These are phyloP conservation scores for Colletotrichum neosansevieriae DNA, from an alignment of 2,329 filamentous ascomycete species.

Conservation along the genomic window DNA sequence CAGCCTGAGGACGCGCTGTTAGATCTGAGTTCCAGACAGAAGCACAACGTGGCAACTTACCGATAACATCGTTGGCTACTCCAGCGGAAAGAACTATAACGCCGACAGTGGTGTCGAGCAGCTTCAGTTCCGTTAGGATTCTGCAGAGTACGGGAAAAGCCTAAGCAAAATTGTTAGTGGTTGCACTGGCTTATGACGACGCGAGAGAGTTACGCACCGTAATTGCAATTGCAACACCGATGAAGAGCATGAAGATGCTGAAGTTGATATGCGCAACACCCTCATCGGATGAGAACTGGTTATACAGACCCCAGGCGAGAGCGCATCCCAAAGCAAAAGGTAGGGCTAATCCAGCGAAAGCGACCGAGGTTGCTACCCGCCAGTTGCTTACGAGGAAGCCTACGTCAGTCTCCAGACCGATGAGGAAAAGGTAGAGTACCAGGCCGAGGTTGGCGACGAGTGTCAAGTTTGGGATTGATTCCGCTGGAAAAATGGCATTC, in stretches of 20 bases:
- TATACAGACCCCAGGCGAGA: constrained; percentile 84
- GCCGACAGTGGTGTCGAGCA: constrained; percentile 85
- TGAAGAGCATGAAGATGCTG: constrained; percentile 75
- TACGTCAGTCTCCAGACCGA: constrained; percentile 88
- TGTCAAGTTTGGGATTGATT: constrained; percentile 79
- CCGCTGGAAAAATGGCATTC: constrained; percentile 79
- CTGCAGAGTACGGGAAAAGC: constrained; percentile 92
- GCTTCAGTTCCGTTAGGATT: constrained; percentile 90
- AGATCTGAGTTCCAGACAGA: constrained; percentile 47
- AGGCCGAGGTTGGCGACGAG: constrained; percentile 87
- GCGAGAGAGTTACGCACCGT: constrained; percentile 58
- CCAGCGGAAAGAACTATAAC: constrained; percentile 91
- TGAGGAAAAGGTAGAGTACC: constrained; percentile 87
- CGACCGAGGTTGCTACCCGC: constrained; percentile 82
- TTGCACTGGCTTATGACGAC: no score
- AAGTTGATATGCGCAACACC: constrained; percentile 59
- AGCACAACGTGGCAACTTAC: constrained; percentile 73
- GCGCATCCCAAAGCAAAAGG: constrained; percentile 86
- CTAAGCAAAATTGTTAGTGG: constrained; percentile 21
- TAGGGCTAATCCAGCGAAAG: constrained; percentile 81
- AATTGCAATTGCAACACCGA: constrained; percentile 93
- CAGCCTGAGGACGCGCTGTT: constrained; percentile 69
- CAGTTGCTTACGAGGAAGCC: constrained; percentile 83
- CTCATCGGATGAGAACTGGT: constrained; percentile 71
- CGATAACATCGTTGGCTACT: constrained; percentile 85